A percentile compares a stretch with the other conserved stretches of the same genome.
Conservation (phyloP, 352 stramenopile species). For the Globisporangium ultimum region DNA sequence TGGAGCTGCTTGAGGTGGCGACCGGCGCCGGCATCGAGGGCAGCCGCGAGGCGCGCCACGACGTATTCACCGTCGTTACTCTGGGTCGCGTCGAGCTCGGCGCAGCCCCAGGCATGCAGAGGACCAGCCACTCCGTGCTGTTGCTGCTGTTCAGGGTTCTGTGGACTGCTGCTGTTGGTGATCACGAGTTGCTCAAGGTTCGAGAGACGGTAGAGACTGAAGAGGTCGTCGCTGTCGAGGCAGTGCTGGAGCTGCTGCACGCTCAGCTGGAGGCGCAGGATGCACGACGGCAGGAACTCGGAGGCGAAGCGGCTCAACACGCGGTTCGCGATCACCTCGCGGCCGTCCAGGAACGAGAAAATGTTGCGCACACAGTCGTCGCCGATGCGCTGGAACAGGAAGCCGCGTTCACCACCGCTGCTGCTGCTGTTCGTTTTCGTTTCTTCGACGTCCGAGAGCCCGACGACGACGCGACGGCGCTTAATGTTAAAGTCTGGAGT, state of each 20-base stretch:
- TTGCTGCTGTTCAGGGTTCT: not conserved
- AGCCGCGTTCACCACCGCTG: not conserved
- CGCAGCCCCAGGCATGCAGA: slow-evolving; percentile 61
- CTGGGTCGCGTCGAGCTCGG: slow-evolving; percentile 50
- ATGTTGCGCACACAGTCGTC: slow-evolving; percentile 55
- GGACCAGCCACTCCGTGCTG: slow-evolving; percentile 1
- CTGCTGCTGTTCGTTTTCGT: slow-evolving; percentile 1
- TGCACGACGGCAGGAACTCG: slow-evolving; percentile 47
- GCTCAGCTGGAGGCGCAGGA: slow-evolving; percentile 41
- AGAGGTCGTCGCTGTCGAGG: slow-evolving; percentile 17
- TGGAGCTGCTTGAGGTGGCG: slow-evolving; percentile 48
- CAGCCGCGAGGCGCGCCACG: slow-evolving; percentile 37
- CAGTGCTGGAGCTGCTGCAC: slow-evolving; percentile 32
- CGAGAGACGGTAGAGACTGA: slow-evolving; percentile 33
- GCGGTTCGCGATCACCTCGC: slow-evolving; percentile 45
- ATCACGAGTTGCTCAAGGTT: slow-evolving; percentile 66
- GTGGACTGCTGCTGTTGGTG: slow-evolving; percentile 24
- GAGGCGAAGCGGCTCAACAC: slow-evolving; percentile 48
- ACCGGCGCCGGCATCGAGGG: slow-evolving; percentile 31
- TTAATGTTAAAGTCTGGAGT: slow-evolving; percentile 24
- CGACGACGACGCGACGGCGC: slow-evolving; percentile 30
- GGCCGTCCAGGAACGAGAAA: slow-evolving; percentile 62
- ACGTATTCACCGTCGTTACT: slow-evolving; percentile 51
- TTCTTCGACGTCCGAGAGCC: slow-evolving; percentile 1
- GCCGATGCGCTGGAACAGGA: slow-evolving; percentile 23